Base-by-base conservation (phyloP, 345 rosid genomes). In the Microcos paniculata region DNA sequence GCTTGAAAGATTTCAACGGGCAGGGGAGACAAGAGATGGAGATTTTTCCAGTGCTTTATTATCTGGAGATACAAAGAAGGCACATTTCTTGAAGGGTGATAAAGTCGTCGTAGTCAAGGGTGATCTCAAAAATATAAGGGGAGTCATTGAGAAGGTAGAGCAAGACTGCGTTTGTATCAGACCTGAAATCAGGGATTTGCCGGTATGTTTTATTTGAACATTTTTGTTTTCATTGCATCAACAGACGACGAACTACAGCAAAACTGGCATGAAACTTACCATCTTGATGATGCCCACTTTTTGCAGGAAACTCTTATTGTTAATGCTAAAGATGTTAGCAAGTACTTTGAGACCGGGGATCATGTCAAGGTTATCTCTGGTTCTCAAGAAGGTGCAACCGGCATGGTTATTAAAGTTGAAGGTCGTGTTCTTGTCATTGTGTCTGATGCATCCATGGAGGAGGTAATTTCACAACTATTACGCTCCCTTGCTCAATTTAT, bases 81-180 rank as follows among this genome's bases (percentile, higher is more conserved):
- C 93, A 49, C 97, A 92, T 78, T 94, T 92, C 78, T 84, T 90
- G 93, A 92, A 92, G 87, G 98, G 98, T 46, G 98, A 92, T 87
- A 91, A 94, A 49, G 94, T 94, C 75, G 87, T 92, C 73, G 77
- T 92, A 75, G 83, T 92, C 79, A 92, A 90, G 84, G 97, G 98
- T 35, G 98, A 94, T 87, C 86, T 94, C 4, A 94, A 88, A 81
- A 90, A 87, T 77, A 82, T 94, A 75, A 92, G 92, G 84, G 97
- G 98, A 70, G 85, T 92, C 94, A 91, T 92, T 65, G 96, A 94
- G 91, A 92, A 94, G 81, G 97, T 92, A 42, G 98, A 92, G 71
- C 96, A 90, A 85, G 96, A 90, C 73, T 89, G 85, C 83, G 92
- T 87, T 16, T 89, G 85, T 79, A 88, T 94, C 76, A 85, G 86